Conservation (phyloP, 441 rosid genomes). For the Populus trichocarpa region DNA sequence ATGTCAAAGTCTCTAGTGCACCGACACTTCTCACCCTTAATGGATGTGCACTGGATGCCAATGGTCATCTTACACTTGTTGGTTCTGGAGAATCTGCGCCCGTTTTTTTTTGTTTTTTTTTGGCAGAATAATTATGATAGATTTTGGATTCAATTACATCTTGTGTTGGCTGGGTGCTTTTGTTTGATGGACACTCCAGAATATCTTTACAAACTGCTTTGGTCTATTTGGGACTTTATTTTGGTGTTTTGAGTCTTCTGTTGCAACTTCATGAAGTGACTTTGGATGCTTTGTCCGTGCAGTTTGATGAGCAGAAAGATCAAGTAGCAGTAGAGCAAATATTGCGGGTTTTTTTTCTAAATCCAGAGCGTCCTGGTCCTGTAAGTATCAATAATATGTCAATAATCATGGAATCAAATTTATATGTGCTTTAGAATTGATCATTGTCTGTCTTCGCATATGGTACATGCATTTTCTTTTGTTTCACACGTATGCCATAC, state of each 20-base stretch:
- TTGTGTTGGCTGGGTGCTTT: not conserved
- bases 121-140: not conserved
- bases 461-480: not conserved
- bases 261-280: not conserved
- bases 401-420: not conserved
- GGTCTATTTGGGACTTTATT: constrained; percentile 1
- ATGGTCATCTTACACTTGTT: not conserved
- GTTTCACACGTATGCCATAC: not conserved
- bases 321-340: constrained; percentile 59
- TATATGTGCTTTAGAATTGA: not conserved
- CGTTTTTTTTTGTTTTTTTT: not conserved
- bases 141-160: not conserved
- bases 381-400: constrained; percentile 32
- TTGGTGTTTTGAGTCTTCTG: not conserved
- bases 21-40: not conserved
- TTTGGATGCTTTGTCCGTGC: constrained; percentile 13
- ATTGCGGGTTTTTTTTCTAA: constrained; percentile 60
- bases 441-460: not conserved
- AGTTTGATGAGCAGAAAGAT: constrained; percentile 76
- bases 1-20: not conserved
- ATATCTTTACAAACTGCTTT: not conserved
- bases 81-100: not conserved
- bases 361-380: constrained; percentile 50
- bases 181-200: not conserved
- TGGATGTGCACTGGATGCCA: not conserved